Percentiles rank a stretch among this genome's conserved stretches.
These are phyloP conservation scores for Anacardium occidentale DNA, from an alignment of 345 rosid species.

Conservation along the genomic window DNA sequence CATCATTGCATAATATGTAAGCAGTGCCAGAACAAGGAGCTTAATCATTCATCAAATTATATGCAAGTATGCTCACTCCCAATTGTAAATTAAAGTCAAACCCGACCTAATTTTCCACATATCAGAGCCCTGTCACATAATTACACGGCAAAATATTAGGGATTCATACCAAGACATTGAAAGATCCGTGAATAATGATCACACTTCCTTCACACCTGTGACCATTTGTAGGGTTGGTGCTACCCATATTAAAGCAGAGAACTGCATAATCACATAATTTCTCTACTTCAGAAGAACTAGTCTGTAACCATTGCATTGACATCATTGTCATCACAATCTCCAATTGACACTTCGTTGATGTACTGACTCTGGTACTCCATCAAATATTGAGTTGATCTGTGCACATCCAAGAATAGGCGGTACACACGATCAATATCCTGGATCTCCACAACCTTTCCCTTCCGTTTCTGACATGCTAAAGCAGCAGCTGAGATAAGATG, in stretches of 20 bases:
- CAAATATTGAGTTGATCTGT: constrained; percentile 90
- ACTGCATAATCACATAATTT: not conserved
- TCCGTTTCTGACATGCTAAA: constrained; percentile 79
- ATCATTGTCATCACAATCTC: constrained; percentile 44
- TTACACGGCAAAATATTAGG: not conserved
- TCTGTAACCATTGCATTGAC: constrained; percentile 48
- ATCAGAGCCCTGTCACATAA: not conserved
- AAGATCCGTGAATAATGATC: not conserved
- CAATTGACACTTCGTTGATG: constrained; percentile 57
- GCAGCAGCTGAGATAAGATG: constrained; percentile 83
- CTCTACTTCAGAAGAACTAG: constrained; percentile 3
- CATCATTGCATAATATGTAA: too few species aligned
- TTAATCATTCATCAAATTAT: not conserved
- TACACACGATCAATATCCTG: constrained; percentile 79
- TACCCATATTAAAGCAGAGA: not conserved
- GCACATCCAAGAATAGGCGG: constrained; percentile 77
- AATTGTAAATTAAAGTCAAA: not conserved
- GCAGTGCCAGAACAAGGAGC: too few species aligned
- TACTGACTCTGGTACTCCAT: constrained; percentile 86
- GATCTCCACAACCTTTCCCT: constrained; percentile 70
- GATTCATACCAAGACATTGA: not conserved
- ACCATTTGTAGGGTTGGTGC: not conserved
- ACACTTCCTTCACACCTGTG: not conserved
- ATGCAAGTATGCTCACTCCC: not conserved
- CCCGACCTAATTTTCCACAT: not conserved